A percentile compares a stretch with the other conserved stretches of the same genome.
Conservation (phyloP, 176 grass and related monocot species). For the Ananas comosus region DNA sequence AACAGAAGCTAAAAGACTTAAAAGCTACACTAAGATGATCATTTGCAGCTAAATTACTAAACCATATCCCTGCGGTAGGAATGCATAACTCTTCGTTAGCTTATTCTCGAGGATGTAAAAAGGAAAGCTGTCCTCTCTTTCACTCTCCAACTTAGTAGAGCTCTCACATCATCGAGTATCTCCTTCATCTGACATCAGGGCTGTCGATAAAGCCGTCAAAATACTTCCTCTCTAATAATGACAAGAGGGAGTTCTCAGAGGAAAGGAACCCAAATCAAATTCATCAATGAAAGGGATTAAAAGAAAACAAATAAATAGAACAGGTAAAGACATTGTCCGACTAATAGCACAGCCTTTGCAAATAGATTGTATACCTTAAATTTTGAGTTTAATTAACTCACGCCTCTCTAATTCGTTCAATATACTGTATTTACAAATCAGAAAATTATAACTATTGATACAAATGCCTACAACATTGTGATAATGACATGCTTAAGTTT, state of each 20-base stretch:
- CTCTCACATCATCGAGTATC: constrained; percentile 59
- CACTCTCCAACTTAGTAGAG: constrained; percentile 37
- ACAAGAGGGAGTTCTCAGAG: constrained; percentile 7
- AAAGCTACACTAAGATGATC: constrained; percentile 1
- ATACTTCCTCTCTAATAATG: constrained; percentile 56
- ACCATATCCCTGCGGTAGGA: constrained; percentile 61
- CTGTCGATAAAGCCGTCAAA: constrained; percentile 53
- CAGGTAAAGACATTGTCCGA: too few relatives aligned
- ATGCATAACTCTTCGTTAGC: constrained; percentile 34
- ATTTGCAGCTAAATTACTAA: constrained; percentile 25
- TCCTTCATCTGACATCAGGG: constrained; percentile 67
- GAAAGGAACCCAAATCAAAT: too few relatives aligned
- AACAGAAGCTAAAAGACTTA: not conserved
- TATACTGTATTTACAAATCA: too few relatives aligned
- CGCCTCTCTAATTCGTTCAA: too few relatives aligned
- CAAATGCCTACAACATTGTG: too few relatives aligned
- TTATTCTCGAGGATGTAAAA: constrained; percentile 34
- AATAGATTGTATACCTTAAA: too few relatives aligned
- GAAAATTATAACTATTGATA: too few relatives aligned
- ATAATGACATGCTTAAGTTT: too few relatives aligned
- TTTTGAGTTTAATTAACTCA: too few relatives aligned
- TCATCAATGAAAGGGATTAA: too few relatives aligned
- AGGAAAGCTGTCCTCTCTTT: constrained; percentile 39
- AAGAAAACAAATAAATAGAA: too few relatives aligned
- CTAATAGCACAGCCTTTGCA: too few relatives aligned